Evolutionary conservation across 192 early-diverging fungal genomes (phyloP).

Genomic region (Chytriomyces sp.): DNA sequence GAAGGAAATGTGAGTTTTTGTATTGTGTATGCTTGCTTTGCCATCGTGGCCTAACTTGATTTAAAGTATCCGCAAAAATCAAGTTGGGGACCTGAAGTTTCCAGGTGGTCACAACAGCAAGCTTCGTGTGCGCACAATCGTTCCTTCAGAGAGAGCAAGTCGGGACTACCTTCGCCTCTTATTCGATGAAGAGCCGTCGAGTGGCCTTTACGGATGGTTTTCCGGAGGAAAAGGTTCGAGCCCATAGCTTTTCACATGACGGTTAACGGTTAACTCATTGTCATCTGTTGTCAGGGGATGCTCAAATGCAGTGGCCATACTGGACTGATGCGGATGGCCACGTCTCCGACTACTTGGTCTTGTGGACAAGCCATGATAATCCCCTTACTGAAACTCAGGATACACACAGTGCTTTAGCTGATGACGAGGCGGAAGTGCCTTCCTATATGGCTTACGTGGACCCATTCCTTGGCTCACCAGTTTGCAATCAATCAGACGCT

Average conservation of each 20-base stretch:
- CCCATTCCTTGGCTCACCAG: slow-evolving; percentile 3
- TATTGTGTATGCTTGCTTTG: neutral
- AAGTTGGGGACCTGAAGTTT: neutral
- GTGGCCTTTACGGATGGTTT: slow-evolving; percentile 5
- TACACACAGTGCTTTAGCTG: neutral
- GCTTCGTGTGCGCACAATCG: slow-evolving; percentile 9
- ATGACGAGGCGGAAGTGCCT: neutral
- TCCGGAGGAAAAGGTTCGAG: neutral
- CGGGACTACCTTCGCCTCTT: neutral
- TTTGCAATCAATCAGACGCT: slow-evolving; percentile 4
- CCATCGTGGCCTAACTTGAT: neutral
- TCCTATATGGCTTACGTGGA: neutral
- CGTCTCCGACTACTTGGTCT: slow-evolving; percentile 8
- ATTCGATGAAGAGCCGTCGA: neutral
- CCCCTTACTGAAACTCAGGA: neutral
- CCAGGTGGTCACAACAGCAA: slow-evolving; percentile 1
- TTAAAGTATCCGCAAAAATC: slow-evolving; percentile 17
- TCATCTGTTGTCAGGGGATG: neutral
- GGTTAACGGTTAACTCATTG: too few relatives aligned
- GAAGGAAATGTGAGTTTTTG: slow-evolving; percentile 14
- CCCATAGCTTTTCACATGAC: too few relatives aligned
- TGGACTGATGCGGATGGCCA: slow-evolving; percentile 11
- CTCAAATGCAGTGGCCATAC: slow-evolving; percentile 12
- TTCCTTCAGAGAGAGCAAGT: slow-evolving; percentile 2
- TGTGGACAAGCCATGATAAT: neutral